Evolutionary conservation across 177 flowering plant species (phyloP).

Genomic region (Vitis hybrid): DNA sequence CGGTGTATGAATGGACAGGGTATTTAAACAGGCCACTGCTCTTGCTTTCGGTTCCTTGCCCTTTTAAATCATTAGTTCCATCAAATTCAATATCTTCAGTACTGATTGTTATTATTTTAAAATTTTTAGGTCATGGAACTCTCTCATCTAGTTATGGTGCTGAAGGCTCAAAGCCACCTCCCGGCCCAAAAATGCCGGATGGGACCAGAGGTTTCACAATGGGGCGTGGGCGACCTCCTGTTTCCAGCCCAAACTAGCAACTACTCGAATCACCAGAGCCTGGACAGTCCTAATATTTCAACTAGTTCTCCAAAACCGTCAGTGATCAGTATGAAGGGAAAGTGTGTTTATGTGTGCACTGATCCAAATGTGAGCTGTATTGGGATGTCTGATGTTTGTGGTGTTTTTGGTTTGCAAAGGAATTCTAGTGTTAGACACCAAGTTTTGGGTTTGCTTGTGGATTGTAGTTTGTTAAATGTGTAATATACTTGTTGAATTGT

Average conservation of each 20-base stretch:
- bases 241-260: constrained; percentile 15
- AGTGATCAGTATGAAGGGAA: too few species aligned
- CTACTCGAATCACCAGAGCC: not conserved
- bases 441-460: too few species aligned
- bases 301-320: not conserved
- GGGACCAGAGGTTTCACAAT: constrained; percentile 85
- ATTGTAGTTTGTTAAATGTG: too few species aligned
- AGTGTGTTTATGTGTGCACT: too few species aligned
- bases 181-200: constrained; percentile 93
- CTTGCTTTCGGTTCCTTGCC: not conserved
- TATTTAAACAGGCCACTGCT: constrained; percentile 9
- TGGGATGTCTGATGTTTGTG: too few species aligned
- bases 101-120: not conserved
- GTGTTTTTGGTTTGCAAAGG: too few species aligned
- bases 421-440: too few species aligned
- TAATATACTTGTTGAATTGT: too few species aligned
- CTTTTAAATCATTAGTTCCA: not conserved
- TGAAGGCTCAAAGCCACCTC: constrained; percentile 71
- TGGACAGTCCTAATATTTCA: too few species aligned
- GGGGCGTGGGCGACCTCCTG: constrained; percentile 79
- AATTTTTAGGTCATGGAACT: constrained; percentile 60
- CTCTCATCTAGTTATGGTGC: constrained; percentile 20
- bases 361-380: too few species aligned
- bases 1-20: constrained; percentile 50
- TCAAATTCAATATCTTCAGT: not conserved